phyloP scores from a whole-genome alignment of 225 moss, liverwort and hornwort genomes.

The Antitrichia curtipendula region DNA sequence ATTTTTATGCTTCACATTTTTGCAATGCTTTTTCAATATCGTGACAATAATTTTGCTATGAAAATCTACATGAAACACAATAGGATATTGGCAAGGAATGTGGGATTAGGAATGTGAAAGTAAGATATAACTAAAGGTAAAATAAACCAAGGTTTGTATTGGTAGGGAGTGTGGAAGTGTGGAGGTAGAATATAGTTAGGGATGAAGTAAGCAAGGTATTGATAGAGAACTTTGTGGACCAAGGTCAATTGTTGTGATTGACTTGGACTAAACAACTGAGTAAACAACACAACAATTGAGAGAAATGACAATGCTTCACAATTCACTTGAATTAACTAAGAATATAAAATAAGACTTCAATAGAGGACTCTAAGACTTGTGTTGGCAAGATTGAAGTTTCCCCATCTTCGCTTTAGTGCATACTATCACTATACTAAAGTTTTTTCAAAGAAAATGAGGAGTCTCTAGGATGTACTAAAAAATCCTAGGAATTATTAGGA shows the following conservation, averaged over 20 bases:
- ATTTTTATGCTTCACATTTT: no score
- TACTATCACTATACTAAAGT: no score
- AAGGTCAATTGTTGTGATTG: neutral
- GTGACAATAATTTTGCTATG: neutral
- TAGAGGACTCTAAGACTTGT: no score
- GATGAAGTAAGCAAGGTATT: neutral
- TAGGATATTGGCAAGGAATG: accelerated
- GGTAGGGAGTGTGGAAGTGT: neutral
- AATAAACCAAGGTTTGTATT: neutral
- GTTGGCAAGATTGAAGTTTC: no score
- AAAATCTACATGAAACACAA: neutral
- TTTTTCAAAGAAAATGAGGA: no score
- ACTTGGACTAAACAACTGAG: no score
- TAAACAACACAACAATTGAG: neutral
- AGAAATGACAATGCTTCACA: neutral
- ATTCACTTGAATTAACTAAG: neutral
- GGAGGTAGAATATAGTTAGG: no score
- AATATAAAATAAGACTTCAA: neutral
- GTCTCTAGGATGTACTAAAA: no score
- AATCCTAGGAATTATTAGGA: no score
- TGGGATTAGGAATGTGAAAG: neutral
- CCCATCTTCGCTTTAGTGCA: neutral
- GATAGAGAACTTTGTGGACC: neutral
- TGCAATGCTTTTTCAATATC: no score
- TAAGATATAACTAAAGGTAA: neutral